Base-by-base conservation (phyloP, 2,329 filamentous ascomycete species). In the Ilyonectria mors-panacis region DNA sequence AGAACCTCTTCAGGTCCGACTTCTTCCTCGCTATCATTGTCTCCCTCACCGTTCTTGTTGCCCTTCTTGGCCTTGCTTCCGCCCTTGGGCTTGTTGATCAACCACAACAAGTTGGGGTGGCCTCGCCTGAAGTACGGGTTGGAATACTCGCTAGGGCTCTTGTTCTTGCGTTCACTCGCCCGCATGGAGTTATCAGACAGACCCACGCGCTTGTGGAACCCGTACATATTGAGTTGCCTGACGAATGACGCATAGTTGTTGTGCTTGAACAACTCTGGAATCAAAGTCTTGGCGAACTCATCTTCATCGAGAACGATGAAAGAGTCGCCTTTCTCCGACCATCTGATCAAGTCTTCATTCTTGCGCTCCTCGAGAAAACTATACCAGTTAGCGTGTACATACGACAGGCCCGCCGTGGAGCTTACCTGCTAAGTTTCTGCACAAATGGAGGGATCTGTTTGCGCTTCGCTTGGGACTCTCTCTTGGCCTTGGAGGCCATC, bases 391-490 rank as follows among this genome's bases (percentile, higher is more conserved):
- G 76, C 58, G 56, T 62, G 28, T 37, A 15, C 33, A 57, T 58
- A 50, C 12, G 15, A 9, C 2, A 45, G n/a, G 66, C 54, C 30
- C 2, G 6, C 2, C 3, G 9, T 6, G 4, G 17, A 44, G 17
- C 89, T 83, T 85, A 97, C 95, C 95, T 98, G 90, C 94, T 97
- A 62, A 99, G 83, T 79, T 99, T 99, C 81, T 98, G 95, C 48
- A 99, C 95, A 84, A 99, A 99, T 0, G 96, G 95, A 1, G 96
- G 95, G 12, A 99, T 98, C 77, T 97, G 93, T 81, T 98, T 98
- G 75, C 95, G 87, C 81, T 97, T 98, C 17, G 92, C 88, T 78
- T 95, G 93, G 0, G 95, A 92, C 65, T 98, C 96, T 77, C 92
- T 90, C 84, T 97, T 97, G 9, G 94, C 94, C 68, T 92, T 85